Evolutionary conservation across 164 flowering plant species (phyloP), one percentile per base, ranked within the genome.

Genomic region (Umbilicus rupestris): DNA sequence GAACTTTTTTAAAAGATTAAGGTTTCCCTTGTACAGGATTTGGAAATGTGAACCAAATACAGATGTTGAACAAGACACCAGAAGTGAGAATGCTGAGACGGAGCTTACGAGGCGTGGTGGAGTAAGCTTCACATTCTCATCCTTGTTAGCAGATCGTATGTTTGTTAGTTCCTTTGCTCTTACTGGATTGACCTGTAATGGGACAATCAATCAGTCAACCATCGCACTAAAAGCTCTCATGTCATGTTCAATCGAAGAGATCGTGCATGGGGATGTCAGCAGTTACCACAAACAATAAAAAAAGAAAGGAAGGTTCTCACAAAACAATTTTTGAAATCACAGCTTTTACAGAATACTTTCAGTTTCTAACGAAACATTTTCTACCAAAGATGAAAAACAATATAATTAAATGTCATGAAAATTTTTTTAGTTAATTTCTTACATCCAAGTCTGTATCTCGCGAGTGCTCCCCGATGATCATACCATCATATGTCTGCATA

Each of bases 391-490:
- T 30, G 3, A 17, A 37, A 12, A 30, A 30, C 41, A 30, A 31
- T 10, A 59, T 5, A 59, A 11, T 19, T 42, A 67, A 7, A 39
- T 24, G 15, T 63, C 7, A 10, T 58, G 47, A 11, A 55, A 33
- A 41, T 10, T 42, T 33, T 19, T 59, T 45, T 15, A 15, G 49
- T 1, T 0, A 22, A 39, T 64, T 39, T 63, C 92, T 83, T 82
- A 95, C 99, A 85, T 95, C 99, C 30, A 95, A 92, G 82, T 95
- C 99, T 5, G 89, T 69, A 70, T 95, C 99, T 45, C 97, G 80
- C 15, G 99, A 85, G 74, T 95, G 96, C 74, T 92, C 99, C 62
- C 99, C 99, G 69, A 95, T 75, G 70, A 95, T 92, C 97, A 95
- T 95, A 72, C 99, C 99, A 78, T 95, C 99, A 73, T 95, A 95